These are phyloP conservation scores for Colletotrichum tabaci DNA, from an alignment of 2,329 filamentous ascomycete genomes.

Conservation along the genomic window DNA sequence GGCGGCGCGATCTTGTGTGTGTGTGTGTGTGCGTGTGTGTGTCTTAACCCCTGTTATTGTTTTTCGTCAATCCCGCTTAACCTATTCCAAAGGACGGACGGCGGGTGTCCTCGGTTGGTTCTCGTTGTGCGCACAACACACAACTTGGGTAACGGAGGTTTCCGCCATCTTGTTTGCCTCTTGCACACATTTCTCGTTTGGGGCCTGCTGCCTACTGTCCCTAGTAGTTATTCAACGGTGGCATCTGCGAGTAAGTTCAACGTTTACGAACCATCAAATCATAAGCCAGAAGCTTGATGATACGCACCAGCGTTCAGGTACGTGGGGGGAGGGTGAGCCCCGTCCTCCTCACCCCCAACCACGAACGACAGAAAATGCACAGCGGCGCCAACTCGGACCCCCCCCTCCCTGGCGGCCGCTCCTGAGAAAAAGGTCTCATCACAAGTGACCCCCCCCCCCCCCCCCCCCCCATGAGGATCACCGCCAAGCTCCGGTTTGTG, in stretches of 20 bases:
- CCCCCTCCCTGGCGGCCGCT: too few species aligned
- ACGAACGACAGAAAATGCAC: too few species aligned
- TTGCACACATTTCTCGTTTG: not conserved
- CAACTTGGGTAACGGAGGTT: not conserved
- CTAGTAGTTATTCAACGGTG: too few species aligned
- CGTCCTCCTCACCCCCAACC: too few species aligned
- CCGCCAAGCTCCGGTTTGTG: not conserved
- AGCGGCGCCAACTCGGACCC: too few species aligned
- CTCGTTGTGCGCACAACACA: not conserved
- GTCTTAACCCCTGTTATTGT: not conserved
- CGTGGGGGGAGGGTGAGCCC: too few species aligned
- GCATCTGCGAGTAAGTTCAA: too few species aligned
- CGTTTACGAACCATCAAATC: too few species aligned
- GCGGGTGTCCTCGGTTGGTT: not conserved
- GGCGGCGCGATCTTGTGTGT: not conserved
- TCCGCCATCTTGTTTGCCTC: not conserved
- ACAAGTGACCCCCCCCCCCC: not conserved
- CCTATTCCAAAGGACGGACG: not conserved
- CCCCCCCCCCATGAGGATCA: not conserved
- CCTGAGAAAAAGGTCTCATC: not conserved
- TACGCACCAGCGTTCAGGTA: too few species aligned
- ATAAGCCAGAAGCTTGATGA: too few species aligned
- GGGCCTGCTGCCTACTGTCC: not conserved
- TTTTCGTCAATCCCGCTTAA: not conserved
- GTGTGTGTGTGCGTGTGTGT: too few species aligned